Evolutionary conservation across 2,329 filamentous ascomycete genomes (phyloP), one percentile per base, ranked within the genome.

Genomic region (Hymenotorrendiella dingleyae): DNA sequence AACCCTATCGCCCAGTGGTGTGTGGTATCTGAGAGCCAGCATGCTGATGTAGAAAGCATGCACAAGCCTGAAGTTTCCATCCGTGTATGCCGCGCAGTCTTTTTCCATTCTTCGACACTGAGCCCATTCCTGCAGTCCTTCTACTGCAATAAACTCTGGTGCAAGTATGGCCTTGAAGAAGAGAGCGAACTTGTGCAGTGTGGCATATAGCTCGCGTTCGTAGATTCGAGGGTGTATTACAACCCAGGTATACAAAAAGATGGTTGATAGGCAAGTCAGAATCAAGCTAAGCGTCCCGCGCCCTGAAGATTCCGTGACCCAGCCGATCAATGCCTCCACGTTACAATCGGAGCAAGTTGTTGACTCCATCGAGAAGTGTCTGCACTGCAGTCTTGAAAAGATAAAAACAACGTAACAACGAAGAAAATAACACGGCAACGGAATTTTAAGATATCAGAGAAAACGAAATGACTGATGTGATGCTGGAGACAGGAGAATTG

Each of bases 41-140:
- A 63, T 63, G 28, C 61, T 55, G 23, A 64, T 57, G 40, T 59
- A 63, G 43, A 60, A 63, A 12, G 59, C 58, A 42, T 63, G 60
- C 23, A 59, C 47, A 17, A 57, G 49, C 36, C 52, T 52, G 14
- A 62, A 45, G 20, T 55, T 33, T 22, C 54, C 54, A n/a, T 50
- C 42, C 6, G 55, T 60, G 19, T 43, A 28, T 42, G 43, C 44
- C 14, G 44, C 41, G 41, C 59, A 60, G 10, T 54, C 42, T 35
- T 52, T 49, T 7, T 60, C 49, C 19, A 60, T 60, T 16, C 52
- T 59, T 36, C 54, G 55, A 23, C 57, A 61, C 45, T 59, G 58
- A 3, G 40, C 57, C 57, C 58, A 64, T 51, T 64, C 61, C 41
- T 65, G 61, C 8, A 63, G 57, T 6, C 54, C 57, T 46, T 64